Conservation (phyloP, 2,329 filamentous ascomycete species). For the Trichoderma citrinoviride region DNA sequence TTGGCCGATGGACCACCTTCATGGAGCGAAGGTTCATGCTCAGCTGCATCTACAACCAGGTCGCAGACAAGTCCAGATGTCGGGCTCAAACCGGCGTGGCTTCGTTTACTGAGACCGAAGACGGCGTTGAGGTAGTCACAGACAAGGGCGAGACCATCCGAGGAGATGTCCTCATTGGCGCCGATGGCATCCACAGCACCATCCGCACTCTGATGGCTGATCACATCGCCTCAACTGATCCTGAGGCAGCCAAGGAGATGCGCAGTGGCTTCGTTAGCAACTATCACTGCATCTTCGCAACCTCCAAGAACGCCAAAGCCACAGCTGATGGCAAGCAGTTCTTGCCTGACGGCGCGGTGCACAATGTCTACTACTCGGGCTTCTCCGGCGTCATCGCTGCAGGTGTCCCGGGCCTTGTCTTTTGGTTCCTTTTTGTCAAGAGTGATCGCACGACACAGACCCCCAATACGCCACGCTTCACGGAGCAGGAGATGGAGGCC, state of each 20-base stretch:
- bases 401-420: background rate
- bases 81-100: slow-evolving; percentile 3
- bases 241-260: background rate
- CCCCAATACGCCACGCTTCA: slow-evolving; percentile 5
- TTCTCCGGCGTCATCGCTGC: slow-evolving; percentile 7
- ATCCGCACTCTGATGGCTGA: slow-evolving; percentile 5
- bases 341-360: background rate
- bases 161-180: slow-evolving; percentile 39
- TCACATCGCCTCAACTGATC: background rate
- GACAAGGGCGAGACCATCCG: slow-evolving; percentile 35
- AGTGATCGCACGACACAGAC: background rate
- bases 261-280: background rate
- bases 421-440: slow-evolving; percentile 7
- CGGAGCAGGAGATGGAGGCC: slow-evolving; percentile 1
- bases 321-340: slow-evolving; percentile 7
- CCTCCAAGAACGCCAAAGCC: slow-evolving; percentile 6
- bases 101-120: slow-evolving; percentile 6
- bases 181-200: slow-evolving; percentile 43
- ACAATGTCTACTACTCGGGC: slow-evolving; percentile 11
- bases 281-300: slow-evolving; percentile 12
- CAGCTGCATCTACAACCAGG: slow-evolving; percentile 6
- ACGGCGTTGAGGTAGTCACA: slow-evolving; percentile 31
- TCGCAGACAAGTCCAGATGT: slow-evolving; percentile 3
- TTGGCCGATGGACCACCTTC: slow-evolving; percentile 7
- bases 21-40: slow-evolving; percentile 13